phyloP scores from a whole-genome alignment of 2,329 filamentous ascomycete genomes.

The Chlorencoelia australis region DNA sequence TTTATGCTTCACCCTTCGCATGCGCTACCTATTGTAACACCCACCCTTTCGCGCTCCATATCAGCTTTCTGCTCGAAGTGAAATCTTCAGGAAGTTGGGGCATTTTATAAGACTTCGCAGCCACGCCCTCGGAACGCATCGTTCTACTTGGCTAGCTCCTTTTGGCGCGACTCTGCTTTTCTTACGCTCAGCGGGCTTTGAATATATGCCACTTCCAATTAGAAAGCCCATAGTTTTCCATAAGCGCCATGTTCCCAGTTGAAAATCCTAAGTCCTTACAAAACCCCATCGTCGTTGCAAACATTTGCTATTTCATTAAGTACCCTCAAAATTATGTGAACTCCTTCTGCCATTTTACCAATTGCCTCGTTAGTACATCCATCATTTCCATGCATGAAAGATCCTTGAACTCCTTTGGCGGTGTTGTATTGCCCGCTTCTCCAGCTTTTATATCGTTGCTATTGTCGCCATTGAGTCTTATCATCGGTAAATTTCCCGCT shows the following conservation, averaged over 20 bases:
- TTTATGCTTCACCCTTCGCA: too few species aligned
- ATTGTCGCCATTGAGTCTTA: conserved; percentile 30
- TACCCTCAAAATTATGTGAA: conserved; percentile 16
- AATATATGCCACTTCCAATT: too few species aligned
- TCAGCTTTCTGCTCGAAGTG: too few species aligned
- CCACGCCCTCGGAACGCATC: too few species aligned
- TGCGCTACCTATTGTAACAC: too few species aligned
- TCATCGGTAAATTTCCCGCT: conserved; percentile 26
- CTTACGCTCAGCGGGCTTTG: background rate
- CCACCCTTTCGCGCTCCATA: too few species aligned
- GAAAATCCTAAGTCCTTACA: conserved; percentile 2
- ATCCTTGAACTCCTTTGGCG: conserved; percentile 55
- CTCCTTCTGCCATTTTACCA: conserved; percentile 30
- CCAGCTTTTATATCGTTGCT: conserved; percentile 25
- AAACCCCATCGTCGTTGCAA: conserved; percentile 1
- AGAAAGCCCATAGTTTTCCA: background rate
- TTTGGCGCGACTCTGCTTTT: background rate
- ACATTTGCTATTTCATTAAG: background rate
- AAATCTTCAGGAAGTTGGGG: too few species aligned
- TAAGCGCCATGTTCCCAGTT: conserved; percentile 2
- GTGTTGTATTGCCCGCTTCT: conserved; percentile 16
- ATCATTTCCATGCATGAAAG: conserved; percentile 42
- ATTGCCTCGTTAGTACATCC: conserved; percentile 30
- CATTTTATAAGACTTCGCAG: too few species aligned
- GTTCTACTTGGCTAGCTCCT: too few species aligned